Evolutionary conservation across 148 eudicot species (phyloP), one percentile per base, ranked within the genome.

Genomic region (Beta vulgaris): DNA sequence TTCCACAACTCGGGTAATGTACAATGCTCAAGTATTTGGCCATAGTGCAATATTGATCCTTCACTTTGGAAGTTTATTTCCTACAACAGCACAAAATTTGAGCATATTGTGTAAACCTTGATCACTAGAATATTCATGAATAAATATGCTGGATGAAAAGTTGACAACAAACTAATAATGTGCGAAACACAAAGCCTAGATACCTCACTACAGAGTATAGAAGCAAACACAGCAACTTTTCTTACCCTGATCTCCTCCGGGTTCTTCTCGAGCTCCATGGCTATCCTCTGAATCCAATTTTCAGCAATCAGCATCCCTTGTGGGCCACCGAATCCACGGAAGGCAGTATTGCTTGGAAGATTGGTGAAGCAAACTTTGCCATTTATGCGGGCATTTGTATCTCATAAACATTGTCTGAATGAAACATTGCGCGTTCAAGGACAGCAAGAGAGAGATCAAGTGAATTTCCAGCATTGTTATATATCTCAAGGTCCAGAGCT

Each of bases 281-380:
- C 91, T 58, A 95, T 89, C 79, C 97, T 89, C 40, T 95, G 96
- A 32, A 95, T 91, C 99, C 99, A 95, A 77, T 90, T 92, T 86
- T 95, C 99, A 68, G 96, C 62, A 84, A 95, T 84, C 35, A 95
- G 89, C 99, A 95, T 92, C 67, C 99, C 99, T 81, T 95, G 99
- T 72, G 99, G 97, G 43, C 99, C 97, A 80, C 99, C 99, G 80
- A 95, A 92, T 80, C 99, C 99, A 71, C 99, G 85, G 76, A 92
- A 95, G 31, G 99, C 99, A 28, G 99, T 95, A 78, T 95, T 88
- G 79, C 97, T 95, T 25, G 99, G 99, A 39, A 87, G 78, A 87
- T 95, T 89, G 73, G 97, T 95, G 84, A 92, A 95, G 82, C 99
- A 95, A 82, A 92, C 99, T 40, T 79, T 84, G 75, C 99, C 99